Percentiles rank a stretch among this genome's conserved stretches.
Conservation (phyloP, 345 rosid species). For the Gynandropsis gynandra region DNA sequence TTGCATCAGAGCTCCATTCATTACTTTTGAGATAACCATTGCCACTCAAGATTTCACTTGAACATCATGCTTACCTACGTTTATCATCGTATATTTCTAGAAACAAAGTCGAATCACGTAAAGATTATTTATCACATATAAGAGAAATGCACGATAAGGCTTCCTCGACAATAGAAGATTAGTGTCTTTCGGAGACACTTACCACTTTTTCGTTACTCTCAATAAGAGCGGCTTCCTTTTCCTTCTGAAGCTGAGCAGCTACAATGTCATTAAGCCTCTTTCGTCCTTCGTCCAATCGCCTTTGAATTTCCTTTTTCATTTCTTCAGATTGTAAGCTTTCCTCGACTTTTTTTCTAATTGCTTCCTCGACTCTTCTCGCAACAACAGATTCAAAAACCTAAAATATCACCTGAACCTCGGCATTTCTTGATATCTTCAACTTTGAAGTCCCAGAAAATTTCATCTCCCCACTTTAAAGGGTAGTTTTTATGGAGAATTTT, state of each 20-base stretch:
- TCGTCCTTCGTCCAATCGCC: constrained; percentile 67
- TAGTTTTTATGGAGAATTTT: constrained; percentile 10
- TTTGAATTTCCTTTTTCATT: constrained; percentile 57
- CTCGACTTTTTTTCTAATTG: constrained; percentile 61
- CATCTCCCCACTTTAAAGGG: constrained; percentile 15
- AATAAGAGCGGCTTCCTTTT: constrained; percentile 57
- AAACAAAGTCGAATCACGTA: neutral
- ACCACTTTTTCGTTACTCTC: constrained; percentile 83
- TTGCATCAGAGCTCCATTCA: too few relatives aligned
- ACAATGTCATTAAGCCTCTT: constrained; percentile 66
- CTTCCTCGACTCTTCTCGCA: constrained; percentile 72
- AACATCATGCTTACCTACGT: too few relatives aligned
- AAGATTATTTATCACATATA: neutral
- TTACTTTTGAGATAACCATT: too few relatives aligned
- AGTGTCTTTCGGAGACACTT: too few relatives aligned
- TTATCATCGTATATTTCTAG: neutral
- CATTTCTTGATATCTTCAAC: constrained; percentile 31
- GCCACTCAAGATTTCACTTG: too few relatives aligned
- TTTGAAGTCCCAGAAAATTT: constrained; percentile 19
- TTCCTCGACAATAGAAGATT: neutral
- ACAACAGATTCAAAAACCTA: constrained; percentile 4
- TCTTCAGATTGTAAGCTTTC: constrained; percentile 72
- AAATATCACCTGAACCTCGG: constrained; percentile 27
- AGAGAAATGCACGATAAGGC: too few relatives aligned
- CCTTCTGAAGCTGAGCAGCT: constrained; percentile 68